Base-by-base conservation (phyloP, 2,329 filamentous ascomycete genomes). In the Phyllosticta capitalensis region DNA sequence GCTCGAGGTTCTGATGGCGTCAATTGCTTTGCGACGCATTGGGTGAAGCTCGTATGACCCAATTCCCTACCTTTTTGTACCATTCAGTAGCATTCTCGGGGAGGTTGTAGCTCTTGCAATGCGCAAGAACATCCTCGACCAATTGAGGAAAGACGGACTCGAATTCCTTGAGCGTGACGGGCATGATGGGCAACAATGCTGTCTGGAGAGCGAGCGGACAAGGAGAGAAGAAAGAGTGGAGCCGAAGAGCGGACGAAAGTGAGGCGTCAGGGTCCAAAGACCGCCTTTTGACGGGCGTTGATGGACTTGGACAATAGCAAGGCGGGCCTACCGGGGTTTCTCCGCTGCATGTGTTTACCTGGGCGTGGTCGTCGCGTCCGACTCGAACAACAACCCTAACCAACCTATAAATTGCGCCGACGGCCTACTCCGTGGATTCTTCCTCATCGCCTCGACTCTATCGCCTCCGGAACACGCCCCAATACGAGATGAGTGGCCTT, bases 101-200 rank as follows among this genome's bases (percentile, higher is more conserved):
- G 28, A 96, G 80, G 62, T 92, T 91, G 80, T 95, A 96, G 68
- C 83, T 80, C 72, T 85, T 83, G 66, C 87, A 88, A 77, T 94
- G 85, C 64, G 84, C 85, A 66, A 92, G 81, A 61, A 99, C 79
- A 69, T 91, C 90, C 72, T 89, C 82, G 69, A 92, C 85, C 65
- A 99, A 84, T 75, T 87, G 87, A 59, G 90, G 90, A 78, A 92
- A 97, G 72, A 96, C 83, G 52, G 85, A 80, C 81, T 97, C 91
- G 74, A 99, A 99, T 69, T 95, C 87, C 69, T 88, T 80, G 61
- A 92, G 84, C 54, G 87, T 92, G 55, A 87, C 87, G 66, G 85
- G 85, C 80, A 94, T 85, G 53, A 55, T 71, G 67, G 52, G 33
- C 22, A 21, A 21, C 9, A 10, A 33, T 14, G 56, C 12, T 48